Evolutionary conservation across 805 yeast genomes (phyloP).

Genomic region (Saturnispora serradocipensis): DNA sequence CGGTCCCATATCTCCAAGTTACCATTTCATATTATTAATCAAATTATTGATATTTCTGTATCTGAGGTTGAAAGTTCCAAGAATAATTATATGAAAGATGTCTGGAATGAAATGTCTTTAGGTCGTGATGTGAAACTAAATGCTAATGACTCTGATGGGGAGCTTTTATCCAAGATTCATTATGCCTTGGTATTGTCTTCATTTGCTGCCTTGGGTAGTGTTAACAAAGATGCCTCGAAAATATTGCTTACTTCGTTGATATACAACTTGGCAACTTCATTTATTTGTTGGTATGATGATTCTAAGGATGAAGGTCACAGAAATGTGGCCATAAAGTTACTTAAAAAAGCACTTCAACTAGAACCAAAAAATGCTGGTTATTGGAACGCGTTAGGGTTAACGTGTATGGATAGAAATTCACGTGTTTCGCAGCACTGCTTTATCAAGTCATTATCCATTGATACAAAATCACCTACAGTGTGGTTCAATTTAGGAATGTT

Average conservation of each 20-base stretch:
- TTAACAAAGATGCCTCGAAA: conserved; percentile 34
- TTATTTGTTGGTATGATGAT: conserved; percentile 37
- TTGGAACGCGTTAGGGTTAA: conserved; percentile 81
- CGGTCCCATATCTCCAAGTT: conserved; percentile 43
- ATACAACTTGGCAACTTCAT: conserved; percentile 67
- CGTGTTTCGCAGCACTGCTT: conserved; percentile 87
- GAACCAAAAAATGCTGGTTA: conserved; percentile 63
- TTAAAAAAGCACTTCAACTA: conserved; percentile 60
- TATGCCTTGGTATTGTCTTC: conserved; percentile 37
- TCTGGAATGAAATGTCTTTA: conserved; percentile 6
- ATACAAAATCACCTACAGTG: conserved; percentile 53
- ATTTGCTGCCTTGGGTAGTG: conserved; percentile 32
- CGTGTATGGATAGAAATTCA: conserved; percentile 54
- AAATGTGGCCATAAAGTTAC: conserved; percentile 43
- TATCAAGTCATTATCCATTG: conserved; percentile 66
- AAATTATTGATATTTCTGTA: conserved; percentile 13
- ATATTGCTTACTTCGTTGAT: conserved; percentile 43
- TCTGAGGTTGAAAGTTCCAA: conserved; percentile 6
- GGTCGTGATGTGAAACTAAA: not conserved
- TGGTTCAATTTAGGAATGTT: conserved; percentile 83
- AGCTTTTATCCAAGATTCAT: conserved; percentile 6
- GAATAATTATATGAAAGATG: not conserved
- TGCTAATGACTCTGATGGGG: not conserved
- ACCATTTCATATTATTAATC: conserved; percentile 34
- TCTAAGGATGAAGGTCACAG: conserved; percentile 21